These are phyloP conservation scores for Nakataea oryzae DNA, from an alignment of 2,329 filamentous ascomycete species.

Conservation along the genomic window DNA sequence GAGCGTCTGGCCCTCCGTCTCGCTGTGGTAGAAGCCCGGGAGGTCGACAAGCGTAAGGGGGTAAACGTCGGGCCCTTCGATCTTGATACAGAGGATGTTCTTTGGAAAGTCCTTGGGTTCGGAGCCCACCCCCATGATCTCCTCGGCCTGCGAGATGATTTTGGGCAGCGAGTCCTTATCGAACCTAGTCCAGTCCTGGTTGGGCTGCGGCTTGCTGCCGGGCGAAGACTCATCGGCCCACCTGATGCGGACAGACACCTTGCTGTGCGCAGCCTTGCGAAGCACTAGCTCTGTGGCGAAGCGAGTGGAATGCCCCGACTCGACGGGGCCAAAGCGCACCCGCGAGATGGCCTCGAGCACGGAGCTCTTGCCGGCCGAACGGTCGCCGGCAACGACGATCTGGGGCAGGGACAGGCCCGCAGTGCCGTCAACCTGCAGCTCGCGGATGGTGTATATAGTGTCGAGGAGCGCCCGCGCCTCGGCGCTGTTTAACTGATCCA, in stretches of 20 bases:
- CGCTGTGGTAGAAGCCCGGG: slow-evolving; percentile 41
- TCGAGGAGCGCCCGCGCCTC: neutral
- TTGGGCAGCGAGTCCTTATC: slow-evolving; percentile 14
- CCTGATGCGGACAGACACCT: slow-evolving; percentile 24
- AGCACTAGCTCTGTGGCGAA: slow-evolving; percentile 54
- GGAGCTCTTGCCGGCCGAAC: slow-evolving; percentile 54
- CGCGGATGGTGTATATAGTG: neutral
- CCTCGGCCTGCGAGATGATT: slow-evolving; percentile 28
- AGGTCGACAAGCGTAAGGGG: slow-evolving; percentile 50
- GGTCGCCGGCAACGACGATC: slow-evolving; percentile 49
- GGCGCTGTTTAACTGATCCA: neutral
- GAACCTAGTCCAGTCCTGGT: slow-evolving; percentile 13
- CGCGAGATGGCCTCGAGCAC: slow-evolving; percentile 55
- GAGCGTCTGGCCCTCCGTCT: slow-evolving; percentile 31
- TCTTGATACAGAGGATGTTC: slow-evolving; percentile 36
- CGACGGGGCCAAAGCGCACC: slow-evolving; percentile 47
- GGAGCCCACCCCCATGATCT: slow-evolving; percentile 36
- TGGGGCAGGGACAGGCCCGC: slow-evolving; percentile 32
- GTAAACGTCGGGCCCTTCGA: slow-evolving; percentile 33
- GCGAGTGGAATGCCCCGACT: slow-evolving; percentile 48
- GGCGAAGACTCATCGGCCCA: slow-evolving; percentile 18
- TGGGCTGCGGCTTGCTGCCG: slow-evolving; percentile 14
- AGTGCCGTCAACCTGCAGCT: neutral
- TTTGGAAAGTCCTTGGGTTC: slow-evolving; percentile 27
- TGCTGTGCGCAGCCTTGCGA: slow-evolving; percentile 23